Conservation (phyloP, 169 alveolate species). For the Plasmodium gaboni region DNA sequence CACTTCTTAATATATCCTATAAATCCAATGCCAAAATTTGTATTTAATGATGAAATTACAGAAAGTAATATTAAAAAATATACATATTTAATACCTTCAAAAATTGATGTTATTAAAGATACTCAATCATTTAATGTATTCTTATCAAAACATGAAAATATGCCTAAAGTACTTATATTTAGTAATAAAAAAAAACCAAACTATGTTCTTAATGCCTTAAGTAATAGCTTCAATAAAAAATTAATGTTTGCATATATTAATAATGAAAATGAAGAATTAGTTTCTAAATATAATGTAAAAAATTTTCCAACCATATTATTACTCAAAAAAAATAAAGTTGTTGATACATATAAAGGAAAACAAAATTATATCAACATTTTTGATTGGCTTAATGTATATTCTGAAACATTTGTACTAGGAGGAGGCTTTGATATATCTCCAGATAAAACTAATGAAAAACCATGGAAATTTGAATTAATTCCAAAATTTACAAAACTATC, state of each 20-base stretch:
- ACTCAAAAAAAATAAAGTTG: conserved; percentile 87
- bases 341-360: conserved; percentile 92
- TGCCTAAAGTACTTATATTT: conserved; percentile 84
- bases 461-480: conserved; percentile 88
- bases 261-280: conserved; percentile 84
- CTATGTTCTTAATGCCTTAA: conserved; percentile 83
- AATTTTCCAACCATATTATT: conserved; percentile 91
- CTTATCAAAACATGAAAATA: conserved; percentile 82
- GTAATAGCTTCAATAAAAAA: conserved; percentile 79
- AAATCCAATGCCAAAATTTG: conserved; percentile 83
- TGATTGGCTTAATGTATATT: conserved; percentile 95
- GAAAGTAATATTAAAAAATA: conserved; percentile 54
- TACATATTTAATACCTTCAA: conserved; percentile 80
- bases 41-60: conserved; percentile 74
- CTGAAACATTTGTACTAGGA: conserved; percentile 97
- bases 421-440: conserved; percentile 91
- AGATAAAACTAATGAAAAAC: conserved; percentile 87
- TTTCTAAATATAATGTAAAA: conserved; percentile 90
- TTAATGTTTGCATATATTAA: conserved; percentile 81
- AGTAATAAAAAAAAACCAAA: conserved; percentile 83
- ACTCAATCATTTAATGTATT: conserved; percentile 78
- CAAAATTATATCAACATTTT: conserved; percentile 89
- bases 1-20: conserved; percentile 81
- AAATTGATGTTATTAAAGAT: conserved; percentile 79
- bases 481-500: conserved; percentile 90